These are phyloP conservation scores for Chlorencoelia australis DNA, from an alignment of 2,329 filamentous ascomycete species.

Conservation along the genomic window DNA sequence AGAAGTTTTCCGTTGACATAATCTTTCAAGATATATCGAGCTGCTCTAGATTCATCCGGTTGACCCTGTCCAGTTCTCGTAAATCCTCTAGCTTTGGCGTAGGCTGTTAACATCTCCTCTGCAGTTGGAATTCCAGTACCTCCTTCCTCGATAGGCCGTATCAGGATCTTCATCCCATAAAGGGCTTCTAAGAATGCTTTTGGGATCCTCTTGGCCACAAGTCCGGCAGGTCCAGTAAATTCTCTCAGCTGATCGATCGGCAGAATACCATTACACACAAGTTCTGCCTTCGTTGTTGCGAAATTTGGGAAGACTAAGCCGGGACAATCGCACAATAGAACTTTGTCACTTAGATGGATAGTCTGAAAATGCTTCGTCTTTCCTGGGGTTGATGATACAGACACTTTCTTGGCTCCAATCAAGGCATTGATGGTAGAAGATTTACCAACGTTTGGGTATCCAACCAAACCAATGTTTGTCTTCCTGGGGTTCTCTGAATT, in stretches of 20 bases:
- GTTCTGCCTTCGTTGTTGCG: conserved; percentile 87
- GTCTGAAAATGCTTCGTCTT: conserved; percentile 99
- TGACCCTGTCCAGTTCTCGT: conserved; percentile 80
- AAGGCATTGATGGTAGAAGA: conserved; percentile 98
- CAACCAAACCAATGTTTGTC: conserved; percentile 84
- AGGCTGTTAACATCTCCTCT: conserved; percentile 74
- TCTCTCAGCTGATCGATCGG: conserved; percentile 96
- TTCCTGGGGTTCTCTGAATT: conserved; percentile 47
- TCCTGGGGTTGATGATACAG: conserved; percentile 90
- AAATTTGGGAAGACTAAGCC: conserved; percentile 99
- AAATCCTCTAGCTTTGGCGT: conserved; percentile 83
- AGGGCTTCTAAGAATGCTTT: conserved; percentile 82
- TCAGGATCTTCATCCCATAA: conserved; percentile 85
- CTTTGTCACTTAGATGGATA: conserved; percentile 80
- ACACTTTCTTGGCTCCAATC: conserved; percentile 97
- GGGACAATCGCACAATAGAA: conserved; percentile 93
- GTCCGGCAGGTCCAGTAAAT: conserved; percentile 73
- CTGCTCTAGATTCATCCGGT: conserved; percentile 87
- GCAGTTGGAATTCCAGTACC: conserved; percentile 80
- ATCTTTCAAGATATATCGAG: conserved; percentile 85
- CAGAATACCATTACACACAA: conserved; percentile 89
- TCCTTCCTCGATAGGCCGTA: conserved; percentile 76
- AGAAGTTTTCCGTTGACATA: conserved; percentile 95
- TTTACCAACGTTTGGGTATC: conserved; percentile 98
- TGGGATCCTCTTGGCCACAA: conserved; percentile 79